phyloP scores from a whole-genome alignment of 106 monocot genomes.

The Gastrodia elata region DNA sequence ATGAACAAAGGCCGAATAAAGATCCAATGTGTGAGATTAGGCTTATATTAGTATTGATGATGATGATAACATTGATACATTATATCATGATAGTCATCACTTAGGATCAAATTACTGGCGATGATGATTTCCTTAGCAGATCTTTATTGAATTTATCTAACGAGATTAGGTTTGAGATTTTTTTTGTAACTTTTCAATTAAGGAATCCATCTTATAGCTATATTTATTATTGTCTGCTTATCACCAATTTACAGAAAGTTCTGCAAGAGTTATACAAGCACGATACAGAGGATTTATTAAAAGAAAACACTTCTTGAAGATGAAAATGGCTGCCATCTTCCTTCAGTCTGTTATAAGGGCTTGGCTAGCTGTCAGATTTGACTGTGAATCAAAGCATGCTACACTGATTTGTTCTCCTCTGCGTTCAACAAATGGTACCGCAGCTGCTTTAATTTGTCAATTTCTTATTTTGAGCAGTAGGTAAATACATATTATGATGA shows the following conservation, averaged over 20 bases:
- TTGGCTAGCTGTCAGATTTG: conserved; percentile 20
- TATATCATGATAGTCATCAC: no score
- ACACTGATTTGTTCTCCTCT: background rate
- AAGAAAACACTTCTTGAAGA: conserved; percentile 23
- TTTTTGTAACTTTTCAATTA: background rate
- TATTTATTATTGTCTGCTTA: background rate
- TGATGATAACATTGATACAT: no score
- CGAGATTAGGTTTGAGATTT: background rate
- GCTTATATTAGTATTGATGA: no score
- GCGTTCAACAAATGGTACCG: conserved; percentile 14
- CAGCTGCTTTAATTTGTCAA: background rate
- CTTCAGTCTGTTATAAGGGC: conserved; percentile 32
- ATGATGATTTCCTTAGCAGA: no score
- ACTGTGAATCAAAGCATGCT: background rate
- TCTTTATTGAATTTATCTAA: background rate
- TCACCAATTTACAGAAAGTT: conserved; percentile 12
- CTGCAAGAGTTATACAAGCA: conserved; percentile 36
- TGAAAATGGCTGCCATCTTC: conserved; percentile 17
- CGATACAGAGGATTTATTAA: conserved; percentile 18
- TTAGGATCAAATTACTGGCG: no score
- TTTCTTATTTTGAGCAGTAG: background rate
- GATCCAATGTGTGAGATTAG: no score
- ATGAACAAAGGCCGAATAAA: no score
- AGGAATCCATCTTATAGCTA: background rate
- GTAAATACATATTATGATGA: background rate